Conservation (phyloP, 2,329 filamentous ascomycete species). For the Neopestalotiopsis rosae region DNA sequence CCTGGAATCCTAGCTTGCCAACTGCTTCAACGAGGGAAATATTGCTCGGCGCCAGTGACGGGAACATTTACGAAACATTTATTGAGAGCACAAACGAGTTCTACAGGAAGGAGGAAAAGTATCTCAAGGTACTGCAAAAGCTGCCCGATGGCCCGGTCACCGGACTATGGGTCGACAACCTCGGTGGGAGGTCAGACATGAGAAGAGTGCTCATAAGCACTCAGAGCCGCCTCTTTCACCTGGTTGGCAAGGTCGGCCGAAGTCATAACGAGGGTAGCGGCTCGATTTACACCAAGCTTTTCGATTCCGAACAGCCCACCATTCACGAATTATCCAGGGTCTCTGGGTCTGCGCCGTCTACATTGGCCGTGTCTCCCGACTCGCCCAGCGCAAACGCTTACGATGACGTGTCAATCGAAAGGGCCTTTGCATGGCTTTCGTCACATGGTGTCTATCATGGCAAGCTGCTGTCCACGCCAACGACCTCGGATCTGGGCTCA, state of each 20-base stretch:
- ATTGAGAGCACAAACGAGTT: slow-evolving; percentile 95
- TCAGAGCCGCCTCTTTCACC: slow-evolving; percentile 77
- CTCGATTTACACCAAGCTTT: slow-evolving; percentile 85
- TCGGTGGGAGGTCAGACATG: slow-evolving; percentile 71
- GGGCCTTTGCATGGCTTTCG: slow-evolving; percentile 89
- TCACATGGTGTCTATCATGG: slow-evolving; percentile 88
- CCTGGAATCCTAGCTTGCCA: slow-evolving; percentile 92
- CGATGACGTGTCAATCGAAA: slow-evolving; percentile 66
- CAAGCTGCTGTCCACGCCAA: slow-evolving; percentile 68
- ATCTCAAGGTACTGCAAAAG: slow-evolving; percentile 83
- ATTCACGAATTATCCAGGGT: slow-evolving; percentile 74
- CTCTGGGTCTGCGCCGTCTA: slow-evolving; percentile 64
- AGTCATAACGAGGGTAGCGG: slow-evolving; percentile 78
- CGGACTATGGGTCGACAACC: slow-evolving; percentile 81
- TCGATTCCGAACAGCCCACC: slow-evolving; percentile 83
- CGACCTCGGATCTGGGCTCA: slow-evolving; percentile 69
- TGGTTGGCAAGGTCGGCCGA: slow-evolving; percentile 77
- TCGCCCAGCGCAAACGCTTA: slow-evolving; percentile 57
- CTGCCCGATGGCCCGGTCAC: slow-evolving; percentile 82
- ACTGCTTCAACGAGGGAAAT: slow-evolving; percentile 96
- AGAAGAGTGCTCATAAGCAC: slow-evolving; percentile 83
- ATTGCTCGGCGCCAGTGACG: slow-evolving; percentile 87
- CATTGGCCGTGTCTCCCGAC: slow-evolving; percentile 79
- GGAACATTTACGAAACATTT: slow-evolving; percentile 92
- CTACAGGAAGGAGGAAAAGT: slow-evolving; percentile 93